These are phyloP conservation scores for Chrysoporthe puriensis DNA, from an alignment of 2,329 filamentous ascomycete genomes.

Conservation along the genomic window DNA sequence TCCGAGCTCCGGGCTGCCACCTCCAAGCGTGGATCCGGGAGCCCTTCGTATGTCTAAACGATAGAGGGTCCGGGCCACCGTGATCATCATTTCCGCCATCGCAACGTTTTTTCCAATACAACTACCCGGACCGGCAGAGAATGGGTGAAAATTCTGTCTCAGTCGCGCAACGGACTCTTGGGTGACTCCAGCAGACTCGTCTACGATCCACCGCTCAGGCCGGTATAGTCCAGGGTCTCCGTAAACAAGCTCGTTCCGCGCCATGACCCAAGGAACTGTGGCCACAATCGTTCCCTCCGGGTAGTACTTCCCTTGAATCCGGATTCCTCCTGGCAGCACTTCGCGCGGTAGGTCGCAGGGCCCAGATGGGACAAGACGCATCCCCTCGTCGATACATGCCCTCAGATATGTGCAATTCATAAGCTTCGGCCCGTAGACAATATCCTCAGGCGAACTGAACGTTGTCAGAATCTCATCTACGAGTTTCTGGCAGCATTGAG, in stretches of 20 bases:
- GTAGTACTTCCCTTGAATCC: slow-evolving; percentile 31
- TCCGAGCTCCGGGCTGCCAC: slow-evolving; percentile 23
- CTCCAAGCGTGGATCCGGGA: slow-evolving; percentile 33
- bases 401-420: slow-evolving; percentile 30
- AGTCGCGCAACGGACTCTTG: slow-evolving; percentile 23
- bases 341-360: slow-evolving; percentile 31
- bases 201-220: slow-evolving; percentile 35
- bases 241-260: background rate
- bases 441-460: slow-evolving; percentile 29
- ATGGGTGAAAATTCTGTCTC: slow-evolving; percentile 31
- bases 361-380: slow-evolving; percentile 32
- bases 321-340: slow-evolving; percentile 31
- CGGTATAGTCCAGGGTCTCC: slow-evolving; percentile 22
- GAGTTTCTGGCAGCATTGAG: slow-evolving; percentile 24
- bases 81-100: slow-evolving; percentile 34
- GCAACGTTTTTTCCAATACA: slow-evolving; percentile 32
- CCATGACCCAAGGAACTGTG: slow-evolving; percentile 25
- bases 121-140: slow-evolving; percentile 27
- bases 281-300: slow-evolving; percentile 33
- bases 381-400: slow-evolving; percentile 35
- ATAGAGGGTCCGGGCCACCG: slow-evolving; percentile 32
- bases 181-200: slow-evolving; percentile 22
- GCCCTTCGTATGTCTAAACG: slow-evolving; percentile 31
- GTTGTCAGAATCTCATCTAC: slow-evolving; percentile 28
- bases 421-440: slow-evolving; percentile 32